Evolutionary conservation across 805 yeast species (phyloP), one percentile per base, ranked within the genome.

Genomic region (Nakazawaea populi): DNA sequence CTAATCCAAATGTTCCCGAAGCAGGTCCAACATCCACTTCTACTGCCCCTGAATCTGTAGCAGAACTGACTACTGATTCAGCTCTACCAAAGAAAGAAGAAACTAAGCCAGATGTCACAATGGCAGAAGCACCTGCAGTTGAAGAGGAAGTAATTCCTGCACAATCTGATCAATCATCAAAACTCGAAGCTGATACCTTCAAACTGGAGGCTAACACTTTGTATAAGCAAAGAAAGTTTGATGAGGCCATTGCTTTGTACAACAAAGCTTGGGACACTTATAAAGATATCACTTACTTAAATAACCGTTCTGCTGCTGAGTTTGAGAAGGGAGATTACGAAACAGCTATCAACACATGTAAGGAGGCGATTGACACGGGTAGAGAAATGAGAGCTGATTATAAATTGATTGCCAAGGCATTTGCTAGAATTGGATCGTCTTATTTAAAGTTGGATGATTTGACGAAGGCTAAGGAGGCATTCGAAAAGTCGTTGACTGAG

Each of bases 281-380:
- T 70, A 78, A 83, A 63, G 98, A 94, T 65, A 89, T 92, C 62
- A 92, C 98, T 0, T 94, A 87, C 66, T 77, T 94, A 66, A 94
- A 95, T 75, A 94, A 94, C 76, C 83, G 95, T 62, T 94, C 99
- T 39, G 98, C 99, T 52, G 99, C 99, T 35, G 96, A 94, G 71
- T 94, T 71, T 64, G 99, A 94, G 72, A 89, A 91, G 68, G 96
- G 94, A 55, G 97, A 90, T 63, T 87, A 79, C 62, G 96, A 90
- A 52, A 70, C 83, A 9, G 91, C 96, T 40, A 87, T 94, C 57
- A 70, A 76, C 53, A 89, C 97, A 4, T 85, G 97, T 67, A 72
- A 80, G 59, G 70, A 71, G 46, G 98, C 99, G 29, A 79, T 92
- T 55, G 97, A 89, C 41, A 83, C 87, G 66, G 97, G 97, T 57